These are phyloP conservation scores for Capniomyces stellatus DNA, from an alignment of 371 early-diverging fungal species.

Conservation along the genomic window DNA sequence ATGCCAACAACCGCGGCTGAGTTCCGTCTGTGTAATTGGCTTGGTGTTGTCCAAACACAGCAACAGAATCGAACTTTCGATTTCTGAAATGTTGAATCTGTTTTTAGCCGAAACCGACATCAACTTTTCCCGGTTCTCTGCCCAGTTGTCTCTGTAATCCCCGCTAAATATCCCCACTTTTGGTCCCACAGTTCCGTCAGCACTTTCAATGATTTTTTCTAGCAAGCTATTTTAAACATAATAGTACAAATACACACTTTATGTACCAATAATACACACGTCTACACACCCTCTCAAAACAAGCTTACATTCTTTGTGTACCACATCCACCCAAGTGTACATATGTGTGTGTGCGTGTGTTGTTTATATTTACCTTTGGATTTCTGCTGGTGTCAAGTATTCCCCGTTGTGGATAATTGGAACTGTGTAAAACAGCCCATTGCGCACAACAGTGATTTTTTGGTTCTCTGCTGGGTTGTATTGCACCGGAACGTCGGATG, in stretches of 20 bases:
- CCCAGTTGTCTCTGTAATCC: constrained; percentile 86
- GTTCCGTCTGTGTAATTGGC: constrained; percentile 71
- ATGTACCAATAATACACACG: too few species aligned
- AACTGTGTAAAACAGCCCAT: constrained; percentile 75
- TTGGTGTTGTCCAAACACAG: constrained; percentile 70
- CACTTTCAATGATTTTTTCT: constrained; percentile 48
- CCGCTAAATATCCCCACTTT: constrained; percentile 75
- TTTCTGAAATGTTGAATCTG: constrained; percentile 44
- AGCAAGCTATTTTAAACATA: constrained; percentile 41
- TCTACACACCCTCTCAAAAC: too few species aligned
- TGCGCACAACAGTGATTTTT: constrained; percentile 70
- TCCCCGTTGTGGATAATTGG: constrained; percentile 52
- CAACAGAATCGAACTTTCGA: constrained; percentile 68
- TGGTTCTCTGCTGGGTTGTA: constrained; percentile 59
- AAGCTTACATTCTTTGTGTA: too few species aligned
- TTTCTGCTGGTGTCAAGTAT: constrained; percentile 63
- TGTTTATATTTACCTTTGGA: constrained; percentile 39
- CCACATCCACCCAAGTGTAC: too few species aligned
- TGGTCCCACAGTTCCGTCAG: constrained; percentile 37
- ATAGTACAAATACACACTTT: too few species aligned
- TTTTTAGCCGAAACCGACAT: constrained; percentile 46
- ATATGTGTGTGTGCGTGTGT: too few species aligned
- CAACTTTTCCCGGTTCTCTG: constrained; percentile 50
- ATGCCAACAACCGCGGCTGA: constrained; percentile 68
- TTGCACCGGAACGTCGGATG: constrained; percentile 53